A percentile compares a stretch with the other conserved stretches of the same genome.
These are phyloP conservation scores for Solanum chacoense DNA, from an alignment of 305 asterid genomes.

Conservation along the genomic window DNA sequence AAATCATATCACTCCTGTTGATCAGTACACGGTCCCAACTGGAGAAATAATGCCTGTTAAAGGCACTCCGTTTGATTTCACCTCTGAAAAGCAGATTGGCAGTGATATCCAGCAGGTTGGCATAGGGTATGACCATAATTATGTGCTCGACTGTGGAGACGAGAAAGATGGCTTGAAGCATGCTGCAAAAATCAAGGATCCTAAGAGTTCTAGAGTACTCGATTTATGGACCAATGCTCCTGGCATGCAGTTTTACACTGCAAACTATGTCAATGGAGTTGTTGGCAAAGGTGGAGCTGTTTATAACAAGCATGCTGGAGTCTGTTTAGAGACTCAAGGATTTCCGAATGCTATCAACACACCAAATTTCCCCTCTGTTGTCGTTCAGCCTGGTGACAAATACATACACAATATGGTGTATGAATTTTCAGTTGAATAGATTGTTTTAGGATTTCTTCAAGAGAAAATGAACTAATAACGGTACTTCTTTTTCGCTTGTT, in stretches of 20 bases:
- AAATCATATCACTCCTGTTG: conserved; percentile 69
- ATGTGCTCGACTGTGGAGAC: conserved; percentile 67
- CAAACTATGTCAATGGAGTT: conserved; percentile 63
- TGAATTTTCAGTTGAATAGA: conserved; percentile 58
- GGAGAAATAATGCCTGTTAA: conserved; percentile 72
- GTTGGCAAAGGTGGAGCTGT: conserved; percentile 79
- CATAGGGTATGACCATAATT: conserved; percentile 86
- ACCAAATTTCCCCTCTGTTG: conserved; percentile 59
- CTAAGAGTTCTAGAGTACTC: conserved; percentile 65
- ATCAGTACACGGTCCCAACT: conserved; percentile 61
- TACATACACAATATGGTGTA: conserved; percentile 73
- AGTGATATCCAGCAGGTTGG: conserved; percentile 68
- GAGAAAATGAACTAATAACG: conserved; percentile 1
- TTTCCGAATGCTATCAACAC: conserved; percentile 84
- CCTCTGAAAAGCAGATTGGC: conserved; percentile 52
- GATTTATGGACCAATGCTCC: conserved; percentile 87
- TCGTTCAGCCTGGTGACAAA: conserved; percentile 69
- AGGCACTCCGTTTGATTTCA: conserved; percentile 83
- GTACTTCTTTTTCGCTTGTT: not conserved
- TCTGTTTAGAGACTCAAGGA: conserved; percentile 91
- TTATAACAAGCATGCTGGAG: conserved; percentile 69
- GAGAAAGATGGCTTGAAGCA: conserved; percentile 62
- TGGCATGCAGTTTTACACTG: conserved; percentile 95
- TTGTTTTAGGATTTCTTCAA: not conserved
- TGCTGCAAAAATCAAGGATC: conserved; percentile 74